Conservation (phyloP, 495 filamentous ascomycete genomes). For the Rhypophila decipiens region DNA sequence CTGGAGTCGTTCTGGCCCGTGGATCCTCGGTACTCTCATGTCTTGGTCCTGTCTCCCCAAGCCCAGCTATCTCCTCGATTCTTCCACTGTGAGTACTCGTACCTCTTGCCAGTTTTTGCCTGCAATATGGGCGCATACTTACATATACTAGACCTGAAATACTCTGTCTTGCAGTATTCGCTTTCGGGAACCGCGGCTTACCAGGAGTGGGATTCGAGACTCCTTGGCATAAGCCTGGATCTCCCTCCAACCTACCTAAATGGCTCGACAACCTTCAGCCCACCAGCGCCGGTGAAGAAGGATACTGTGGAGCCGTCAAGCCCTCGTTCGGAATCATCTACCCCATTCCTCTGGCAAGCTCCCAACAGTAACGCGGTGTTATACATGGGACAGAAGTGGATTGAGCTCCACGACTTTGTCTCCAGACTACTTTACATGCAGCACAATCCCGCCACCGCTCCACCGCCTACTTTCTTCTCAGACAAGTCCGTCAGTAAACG, state of each 20-base stretch:
- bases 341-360: constrained; percentile 73
- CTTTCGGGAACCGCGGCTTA: constrained; percentile 50
- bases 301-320: constrained; percentile 6
- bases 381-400: constrained; percentile 78
- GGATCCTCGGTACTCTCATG: constrained; percentile 54
- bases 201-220: constrained; percentile 37
- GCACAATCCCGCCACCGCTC: constrained; percentile 16
- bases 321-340: constrained; percentile 19
- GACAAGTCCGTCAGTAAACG: constrained; percentile 50
- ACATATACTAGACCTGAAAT: constrained; percentile 50
- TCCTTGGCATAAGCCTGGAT: constrained; percentile 73
- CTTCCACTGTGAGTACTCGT: constrained; percentile 59
- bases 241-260: constrained; percentile 57
- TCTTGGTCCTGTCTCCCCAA: constrained; percentile 72
- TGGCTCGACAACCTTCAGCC: constrained; percentile 46
- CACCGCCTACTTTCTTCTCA: constrained; percentile 25
- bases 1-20: constrained; percentile 78
- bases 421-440: constrained; percentile 46
- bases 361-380: constrained; percentile 74
- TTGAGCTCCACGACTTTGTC: constrained; percentile 70
- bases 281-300: constrained; percentile 27
- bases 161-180: constrained; percentile 63
- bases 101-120: not conserved
- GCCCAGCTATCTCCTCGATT: constrained; percentile 67
- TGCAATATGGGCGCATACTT: not conserved